Evolutionary conservation across 2,329 filamentous ascomycete species (phyloP).

Genomic region (Diplodia sapinea): DNA sequence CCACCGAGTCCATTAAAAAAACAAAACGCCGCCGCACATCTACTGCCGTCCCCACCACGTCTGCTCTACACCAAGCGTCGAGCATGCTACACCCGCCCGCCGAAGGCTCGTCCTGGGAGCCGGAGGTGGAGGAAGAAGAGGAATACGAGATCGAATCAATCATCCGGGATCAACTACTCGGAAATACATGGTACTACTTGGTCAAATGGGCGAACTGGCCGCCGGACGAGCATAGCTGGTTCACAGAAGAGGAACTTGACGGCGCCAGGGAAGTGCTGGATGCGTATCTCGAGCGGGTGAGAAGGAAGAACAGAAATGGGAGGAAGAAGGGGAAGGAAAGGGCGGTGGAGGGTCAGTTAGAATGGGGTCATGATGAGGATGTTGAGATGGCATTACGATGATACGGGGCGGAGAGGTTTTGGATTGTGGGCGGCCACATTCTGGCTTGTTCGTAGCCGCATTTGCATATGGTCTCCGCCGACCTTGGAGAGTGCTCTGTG

Average conservation of each 20-base stretch:
- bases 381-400: neutral
- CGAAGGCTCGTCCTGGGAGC: neutral
- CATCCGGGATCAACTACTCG: neutral
- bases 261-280: constrained; percentile 6
- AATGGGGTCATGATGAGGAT: neutral
- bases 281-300: neutral
- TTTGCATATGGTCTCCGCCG: neutral
- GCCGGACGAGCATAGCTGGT: constrained; percentile 6
- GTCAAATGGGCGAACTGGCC: constrained; percentile 21
- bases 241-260: neutral
- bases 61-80: neutral
- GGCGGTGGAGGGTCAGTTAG: neutral
- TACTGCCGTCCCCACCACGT: neutral
- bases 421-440: neutral
- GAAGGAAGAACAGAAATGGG: neutral
- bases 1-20: neutral
- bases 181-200: neutral
- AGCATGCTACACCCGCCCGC: constrained; percentile 11
- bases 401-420: neutral
- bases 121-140: neutral
- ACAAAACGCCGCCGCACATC: neutral
- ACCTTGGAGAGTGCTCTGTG: too few relatives aligned
- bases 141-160: constrained; percentile 3
- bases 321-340: neutral
- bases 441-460: neutral